Evolutionary conservation across 1,139 yeast genomes (phyloP), one percentile per base, ranked within the genome.

Genomic region (Hemisphaericaspora xylanilytica): DNA sequence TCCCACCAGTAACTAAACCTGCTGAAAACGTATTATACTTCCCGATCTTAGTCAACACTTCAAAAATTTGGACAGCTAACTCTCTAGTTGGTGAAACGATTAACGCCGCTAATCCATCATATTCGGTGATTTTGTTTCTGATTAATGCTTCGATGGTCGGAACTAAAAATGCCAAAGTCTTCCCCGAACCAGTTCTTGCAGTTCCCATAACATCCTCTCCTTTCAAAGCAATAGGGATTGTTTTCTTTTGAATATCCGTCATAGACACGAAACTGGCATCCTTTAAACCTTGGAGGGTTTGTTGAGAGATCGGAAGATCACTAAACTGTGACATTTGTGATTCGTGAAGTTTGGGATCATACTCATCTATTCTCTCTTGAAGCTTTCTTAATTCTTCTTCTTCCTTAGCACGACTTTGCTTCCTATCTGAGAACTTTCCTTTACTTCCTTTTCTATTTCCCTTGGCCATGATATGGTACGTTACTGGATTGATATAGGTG

Each of bases 121-220:
- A 74, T 45, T 85, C 95, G 28, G 92, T 83, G 84, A 96, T 89
- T 45, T 76, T 76, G 46, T 81, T 81, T 49, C 85, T 75, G 47
- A 80, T 75, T 43, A 90, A 68, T 36, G 75, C 70, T 56, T 89
- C 96, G 15, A 89, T 63, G 4, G 86, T 77, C 2, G 99, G 99
- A 32, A 92, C 75, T 50, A 92, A 68, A 54, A 92, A 92, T 3
- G 97, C 95, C 43, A 92, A 64, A 0, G 99, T 92, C 59, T 92
- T 92, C 35, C 99, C 99, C 2, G 96, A 88, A 3, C 99, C 98
- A 0, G 99, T 92, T 53, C 82, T 81, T 14, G 98, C 98, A 16
- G 97, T 95, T 20, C 90, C 97, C 50, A 92, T 70, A 8, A 92
- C 63, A 63, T 94, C 99, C 35, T 80, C 73, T 0, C 95, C 94